Base-by-base conservation (phyloP, 2,329 filamentous ascomycete genomes). In the Aspergillus caelatus region DNA sequence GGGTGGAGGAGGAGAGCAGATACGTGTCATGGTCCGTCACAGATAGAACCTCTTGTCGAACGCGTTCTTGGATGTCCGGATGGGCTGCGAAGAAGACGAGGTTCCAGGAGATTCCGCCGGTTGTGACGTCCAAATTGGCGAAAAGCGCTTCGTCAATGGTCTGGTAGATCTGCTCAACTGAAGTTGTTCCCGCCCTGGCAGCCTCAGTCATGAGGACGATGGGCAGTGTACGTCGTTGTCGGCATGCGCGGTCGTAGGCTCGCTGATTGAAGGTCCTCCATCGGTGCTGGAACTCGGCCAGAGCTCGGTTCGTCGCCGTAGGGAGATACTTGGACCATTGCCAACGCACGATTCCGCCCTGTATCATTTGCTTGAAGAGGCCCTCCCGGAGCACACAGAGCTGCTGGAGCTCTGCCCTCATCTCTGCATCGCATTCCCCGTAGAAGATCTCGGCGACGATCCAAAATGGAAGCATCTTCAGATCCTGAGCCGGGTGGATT, bases 41-140 rank as follows among this genome's bases (percentile, higher is more conserved):
- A 26, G 56, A 6, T 69, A 66, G 0, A 81, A 54, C 16, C 71
- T 57, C 7, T 60, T 58, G 60, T 82, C 45, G n/a, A 21, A 48
- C 45, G 19, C 19, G 19, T 12, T 48, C 45, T 3, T 48, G 79
- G 3, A 73, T 63, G 2, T 71, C 68, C 0, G 67, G 72, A 60
- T 81, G 53, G 1, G 72, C 71, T 1, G 80, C 80, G 1, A 84
- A 69, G 57, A 81, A 78, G 1, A 82, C 69, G 1, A 81, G 65
- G 21, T 72, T 75, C 81, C 82, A 84, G 0, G 79, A 77, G 0
- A 83, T 54, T 0, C 68, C 79, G 4, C 79, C 78, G 3, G 76
- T 76, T 0, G 81, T 82, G 9, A 84, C 81, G 62, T 84, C 82
- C 1, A 84, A 72, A 62, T 84, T 83, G 3, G 80, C 81, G 62